Evolutionary conservation across 148 eudicot genomes (phyloP).

Genomic region (Dianthus caryophyllus): DNA sequence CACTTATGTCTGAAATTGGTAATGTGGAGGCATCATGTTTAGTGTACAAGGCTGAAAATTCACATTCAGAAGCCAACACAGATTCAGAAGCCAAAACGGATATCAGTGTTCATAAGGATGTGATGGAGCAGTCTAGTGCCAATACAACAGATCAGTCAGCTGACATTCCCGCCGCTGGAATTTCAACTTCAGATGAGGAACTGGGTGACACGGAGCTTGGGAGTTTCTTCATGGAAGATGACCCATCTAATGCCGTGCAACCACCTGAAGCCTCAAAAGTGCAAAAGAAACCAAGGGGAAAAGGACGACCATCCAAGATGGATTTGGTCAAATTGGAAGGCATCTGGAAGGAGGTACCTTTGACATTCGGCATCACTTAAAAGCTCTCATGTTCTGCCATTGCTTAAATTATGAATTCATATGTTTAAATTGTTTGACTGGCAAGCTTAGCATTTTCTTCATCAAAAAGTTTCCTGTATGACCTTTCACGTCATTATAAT

Average conservation of each 20-base stretch:
- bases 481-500: no score
- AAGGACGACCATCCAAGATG: constrained; percentile 44
- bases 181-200: constrained; percentile 35
- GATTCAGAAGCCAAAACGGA: constrained; percentile 27
- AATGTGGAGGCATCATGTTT: constrained; percentile 32
- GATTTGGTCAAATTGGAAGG: constrained; percentile 77
- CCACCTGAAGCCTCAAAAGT: constrained; percentile 46
- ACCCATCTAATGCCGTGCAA: constrained; percentile 32
- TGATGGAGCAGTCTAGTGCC: constrained; percentile 22
- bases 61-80: no score
- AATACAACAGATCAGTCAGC: constrained; percentile 26
- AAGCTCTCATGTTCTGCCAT: constrained; percentile 1
- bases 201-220: constrained; percentile 67
- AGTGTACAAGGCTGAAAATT: constrained; percentile 15
- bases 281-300: constrained; percentile 57
- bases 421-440: neutral
- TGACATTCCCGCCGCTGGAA: constrained; percentile 28
- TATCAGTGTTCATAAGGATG: constrained; percentile 24
- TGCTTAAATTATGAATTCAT: neutral
- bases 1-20: constrained; percentile 41
- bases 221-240: constrained; percentile 63
- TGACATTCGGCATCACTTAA: constrained; percentile 3
- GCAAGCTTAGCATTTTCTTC: no score
- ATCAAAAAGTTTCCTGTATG: no score
- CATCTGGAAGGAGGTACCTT: constrained; percentile 86